Conservation (phyloP, 306 rosid genomes). For the Lagenaria siceraria region DNA sequence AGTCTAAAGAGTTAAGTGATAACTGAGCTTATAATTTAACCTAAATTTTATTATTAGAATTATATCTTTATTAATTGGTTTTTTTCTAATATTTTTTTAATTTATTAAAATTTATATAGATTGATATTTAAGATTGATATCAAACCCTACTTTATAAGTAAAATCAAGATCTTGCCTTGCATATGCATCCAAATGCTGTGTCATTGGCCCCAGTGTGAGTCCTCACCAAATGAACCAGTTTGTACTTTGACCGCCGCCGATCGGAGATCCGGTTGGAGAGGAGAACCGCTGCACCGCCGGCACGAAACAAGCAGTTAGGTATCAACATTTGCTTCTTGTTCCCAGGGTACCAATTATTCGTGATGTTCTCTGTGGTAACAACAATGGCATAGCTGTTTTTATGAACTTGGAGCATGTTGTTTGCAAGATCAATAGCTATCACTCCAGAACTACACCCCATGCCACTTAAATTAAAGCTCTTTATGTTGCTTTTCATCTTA, state of each 20-base stretch:
- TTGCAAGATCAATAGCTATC: slow-evolving; percentile 41
- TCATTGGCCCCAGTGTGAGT: slow-evolving; percentile 38
- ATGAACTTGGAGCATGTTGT: slow-evolving; percentile 44
- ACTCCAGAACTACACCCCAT: slow-evolving; percentile 59
- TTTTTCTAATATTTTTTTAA: no score
- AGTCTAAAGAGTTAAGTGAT: no score
- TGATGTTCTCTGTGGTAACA: slow-evolving; percentile 44
- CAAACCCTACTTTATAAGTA: not conserved
- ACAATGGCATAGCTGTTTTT: slow-evolving; percentile 37
- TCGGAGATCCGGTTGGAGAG: slow-evolving; percentile 27
- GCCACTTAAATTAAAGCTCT: slow-evolving; percentile 33
- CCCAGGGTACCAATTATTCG: slow-evolving; percentile 47
- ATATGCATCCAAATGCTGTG: slow-evolving; percentile 29
- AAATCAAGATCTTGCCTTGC: not conserved
- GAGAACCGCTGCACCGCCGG: slow-evolving; percentile 35
- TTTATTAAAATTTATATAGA: no score
- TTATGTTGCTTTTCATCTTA: slow-evolving; percentile 25
- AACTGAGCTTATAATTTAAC: no score
- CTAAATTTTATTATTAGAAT: no score
- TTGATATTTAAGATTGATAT: no score
- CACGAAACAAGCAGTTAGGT: slow-evolving; percentile 40
- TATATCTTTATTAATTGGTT: no score
- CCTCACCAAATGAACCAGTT: slow-evolving; percentile 32
- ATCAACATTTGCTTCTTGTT: slow-evolving; percentile 36
- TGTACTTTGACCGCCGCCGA: slow-evolving; percentile 21